These are phyloP conservation scores for Gastrolobium villosum DNA, from an alignment of 306 rosid species.

Conservation along the genomic window DNA sequence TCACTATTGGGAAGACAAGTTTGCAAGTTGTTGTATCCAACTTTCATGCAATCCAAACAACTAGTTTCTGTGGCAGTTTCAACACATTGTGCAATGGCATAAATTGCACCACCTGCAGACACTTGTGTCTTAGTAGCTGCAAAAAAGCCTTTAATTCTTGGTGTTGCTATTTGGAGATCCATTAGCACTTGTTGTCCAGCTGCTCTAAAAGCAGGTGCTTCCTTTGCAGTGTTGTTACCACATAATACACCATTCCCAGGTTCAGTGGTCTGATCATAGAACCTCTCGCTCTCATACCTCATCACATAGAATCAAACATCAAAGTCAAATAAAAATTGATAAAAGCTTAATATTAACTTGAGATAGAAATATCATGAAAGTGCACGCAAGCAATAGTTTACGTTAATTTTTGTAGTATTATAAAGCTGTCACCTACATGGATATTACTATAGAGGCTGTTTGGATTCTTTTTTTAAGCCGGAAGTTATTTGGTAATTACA, in stretches of 20 bases:
- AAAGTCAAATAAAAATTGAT: constrained; percentile 3
- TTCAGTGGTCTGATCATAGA: constrained; percentile 34
- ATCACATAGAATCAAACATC: not conserved
- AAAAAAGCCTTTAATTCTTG: constrained; percentile 54
- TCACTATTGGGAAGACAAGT: constrained; percentile 58
- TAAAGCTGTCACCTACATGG: too few species aligned
- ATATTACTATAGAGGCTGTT: too few species aligned
- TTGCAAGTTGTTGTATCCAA: constrained; percentile 52
- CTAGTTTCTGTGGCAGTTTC: constrained; percentile 48
- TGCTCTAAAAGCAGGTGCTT: not conserved
- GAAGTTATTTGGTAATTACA: too few species aligned
- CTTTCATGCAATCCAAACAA: constrained; percentile 60
- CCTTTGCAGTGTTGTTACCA: constrained; percentile 33
- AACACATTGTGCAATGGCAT: constrained; percentile 72
- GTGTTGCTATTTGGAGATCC: constrained; percentile 49
- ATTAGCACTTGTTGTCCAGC: constrained; percentile 33
- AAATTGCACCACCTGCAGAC: constrained; percentile 44
- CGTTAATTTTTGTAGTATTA: too few species aligned
- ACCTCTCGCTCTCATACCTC: constrained; percentile 49
- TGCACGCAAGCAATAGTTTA: too few species aligned
- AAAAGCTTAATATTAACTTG: not conserved
- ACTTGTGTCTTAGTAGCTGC: constrained; percentile 55
- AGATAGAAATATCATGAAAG: too few species aligned
- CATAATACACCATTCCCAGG: constrained; percentile 31
- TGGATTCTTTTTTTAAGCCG: too few species aligned